Evolutionary conservation across 2,329 filamentous ascomycete genomes (phyloP), one percentile per base, ranked within the genome.

Genomic region (Geosmithia morbida): DNA sequence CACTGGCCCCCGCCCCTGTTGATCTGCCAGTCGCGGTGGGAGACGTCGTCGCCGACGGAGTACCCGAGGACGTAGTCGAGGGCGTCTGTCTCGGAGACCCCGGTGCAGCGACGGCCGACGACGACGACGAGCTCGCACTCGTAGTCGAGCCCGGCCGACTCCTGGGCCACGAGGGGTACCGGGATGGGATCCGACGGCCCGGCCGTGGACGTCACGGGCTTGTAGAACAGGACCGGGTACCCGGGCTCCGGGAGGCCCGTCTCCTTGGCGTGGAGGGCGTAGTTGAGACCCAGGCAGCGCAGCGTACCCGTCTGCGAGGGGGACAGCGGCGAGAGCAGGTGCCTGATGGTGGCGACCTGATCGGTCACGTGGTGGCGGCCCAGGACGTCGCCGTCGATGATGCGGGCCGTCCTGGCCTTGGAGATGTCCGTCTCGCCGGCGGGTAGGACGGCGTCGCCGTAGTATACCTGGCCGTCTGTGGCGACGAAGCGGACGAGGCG

Each of bases 71-170:
- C 81, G 56, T 85, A 81, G 46, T 81, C 67, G n/a, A 88, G 66
- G 0, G 85, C 85, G 19, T 75, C 62, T 1, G 69, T 67, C 62
- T 85, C 81, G 1, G 77, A 61, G 13, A 89, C 79, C 57, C 87
- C 72, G 42, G 67, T 64, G 50, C 79, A 82, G 50, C 74, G 66
- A 61, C 80, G 82, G 20, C 83, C 82, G 51, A 89, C 86, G 8
- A 89, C 69, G 39, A 79, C 70, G 14, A 87, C 81, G 7, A 90
- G 71, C 65, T 90, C 85, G 59, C 83, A 86, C 64, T 90, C 85
- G 62, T 89, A 89, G 63, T 89, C 85, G 17, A 87, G 65, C 0
- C 80, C 79, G n/a, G 68, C 66, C 44, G 69, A 70, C 51, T 81
- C 70, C 61, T 87, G 84, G 0, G 81, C 83, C 50, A 84, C 66